Evolutionary conservation across 2,329 filamentous ascomycete species (phyloP).

Genomic region (Pestalotiopsis sp.): DNA sequence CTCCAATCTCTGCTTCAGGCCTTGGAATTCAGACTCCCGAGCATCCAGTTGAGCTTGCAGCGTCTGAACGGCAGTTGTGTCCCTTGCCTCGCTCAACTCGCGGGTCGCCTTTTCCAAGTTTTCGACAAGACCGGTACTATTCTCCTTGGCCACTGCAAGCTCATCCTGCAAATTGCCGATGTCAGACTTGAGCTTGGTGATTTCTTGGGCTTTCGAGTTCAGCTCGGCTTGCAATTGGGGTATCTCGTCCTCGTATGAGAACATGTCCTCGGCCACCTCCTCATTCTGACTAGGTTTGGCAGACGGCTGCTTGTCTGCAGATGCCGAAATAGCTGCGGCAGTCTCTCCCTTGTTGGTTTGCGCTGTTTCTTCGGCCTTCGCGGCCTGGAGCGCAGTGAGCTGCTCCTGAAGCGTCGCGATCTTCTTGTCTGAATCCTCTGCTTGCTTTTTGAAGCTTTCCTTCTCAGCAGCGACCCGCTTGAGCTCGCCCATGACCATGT

Average conservation of each 20-base stretch:
- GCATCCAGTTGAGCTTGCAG: too few relatives aligned
- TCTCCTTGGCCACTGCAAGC: constrained; percentile 71
- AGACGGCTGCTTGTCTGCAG: constrained; percentile 43
- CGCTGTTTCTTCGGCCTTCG: constrained; percentile 24
- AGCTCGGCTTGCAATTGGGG: constrained; percentile 79
- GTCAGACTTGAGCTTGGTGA: constrained; percentile 70
- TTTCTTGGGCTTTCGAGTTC: constrained; percentile 69
- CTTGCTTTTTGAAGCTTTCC: constrained; percentile 77
- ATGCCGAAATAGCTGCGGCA: constrained; percentile 23
- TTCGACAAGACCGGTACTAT: constrained; percentile 65
- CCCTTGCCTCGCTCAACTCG: constrained; percentile 57
- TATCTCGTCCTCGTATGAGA: constrained; percentile 89
- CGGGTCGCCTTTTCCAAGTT: constrained; percentile 56
- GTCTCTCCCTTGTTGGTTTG: constrained; percentile 27
- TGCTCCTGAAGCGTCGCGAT: constrained; percentile 66
- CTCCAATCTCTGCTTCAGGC: constrained; percentile 42
- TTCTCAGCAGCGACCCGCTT: constrained; percentile 84
- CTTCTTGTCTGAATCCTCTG: constrained; percentile 68
- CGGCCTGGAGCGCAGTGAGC: constrained; percentile 50
- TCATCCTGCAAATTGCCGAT: constrained; percentile 71
- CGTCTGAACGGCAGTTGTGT: constrained; percentile 19
- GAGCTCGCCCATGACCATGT: constrained; percentile 93
- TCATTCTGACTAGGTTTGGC: constrained; percentile 46
- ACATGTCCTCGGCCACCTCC: constrained; percentile 70
- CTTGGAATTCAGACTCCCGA: constrained; percentile 35